Base-by-base conservation (phyloP, 768 basidiomycete genomes). In the Kockovaella imperatae region DNA sequence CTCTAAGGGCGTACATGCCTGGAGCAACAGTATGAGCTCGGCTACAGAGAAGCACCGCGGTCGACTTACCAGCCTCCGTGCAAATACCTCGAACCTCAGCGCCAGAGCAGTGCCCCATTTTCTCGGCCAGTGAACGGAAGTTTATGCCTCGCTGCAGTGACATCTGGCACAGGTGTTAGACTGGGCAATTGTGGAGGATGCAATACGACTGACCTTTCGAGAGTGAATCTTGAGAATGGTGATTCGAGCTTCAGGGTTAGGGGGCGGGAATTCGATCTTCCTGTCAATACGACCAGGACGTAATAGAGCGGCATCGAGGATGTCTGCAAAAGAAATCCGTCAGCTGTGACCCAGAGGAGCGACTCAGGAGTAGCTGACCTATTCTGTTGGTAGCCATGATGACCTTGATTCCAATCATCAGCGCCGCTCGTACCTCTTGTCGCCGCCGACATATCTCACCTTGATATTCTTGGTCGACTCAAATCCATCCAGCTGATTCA, bases 91-190 rank as follows among this genome's bases (percentile, higher is more conserved):
- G 79, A 14, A 96, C 93, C 70, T 99, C 93, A 1, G 93, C 93
- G 57, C 93, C 93, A 1, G 88, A 93, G 68, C 93, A 96, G 66
- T 95, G 88, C 0, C 93, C 93, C 93, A 97, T 99, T 78, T 99
- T 97, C 71, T 97, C 93, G 0, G 93, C 93, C 2, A 99, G 77
- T 2, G 84, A 83, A 14, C 88, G 84, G n/a, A 96, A 78, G 74
- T 99, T 90, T 72, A 99, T 99, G 1, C 91, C 91, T 50, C 93
- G 80, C 74, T 97, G 93, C 25, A 97, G 76, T 1, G 89, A 96
- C 93, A 97, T 99, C 86, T 89, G 54, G n/a, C 1, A 15, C 20
- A 13, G 23, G 17, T 15, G 47, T 14, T 20, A 45, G 41, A 51
- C 25, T 38, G 21, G 41, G 17, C 7, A 5, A 18, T 34, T 20